Evolutionary conservation across 177 flowering plant species (phyloP), one percentile per base, ranked within the genome.

Genomic region (Vitis hybrid): DNA sequence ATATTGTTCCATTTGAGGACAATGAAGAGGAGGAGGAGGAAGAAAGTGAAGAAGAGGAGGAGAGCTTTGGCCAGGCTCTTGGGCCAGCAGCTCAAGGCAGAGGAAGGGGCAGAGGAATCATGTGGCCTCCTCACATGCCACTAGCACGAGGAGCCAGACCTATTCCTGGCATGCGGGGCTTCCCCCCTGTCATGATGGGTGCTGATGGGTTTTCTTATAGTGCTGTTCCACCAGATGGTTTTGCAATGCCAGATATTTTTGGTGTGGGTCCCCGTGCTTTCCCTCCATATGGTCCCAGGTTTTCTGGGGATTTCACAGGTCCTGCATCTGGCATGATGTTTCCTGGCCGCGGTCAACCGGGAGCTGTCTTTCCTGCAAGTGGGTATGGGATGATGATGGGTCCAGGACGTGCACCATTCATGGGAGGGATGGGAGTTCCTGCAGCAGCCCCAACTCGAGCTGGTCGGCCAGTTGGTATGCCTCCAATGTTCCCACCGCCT

Each of bases 331-430:
- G 86, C 55, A 87, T 90, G 97, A 83, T 89, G 84, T 92, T 94
- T 80, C 98, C 72, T 26, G 93, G 91, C 5, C 85, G 97, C 14
- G 94, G 97, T 56, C 95, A 84, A 70, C 89, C 92, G 51, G 90
- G 94, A 45, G 79, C 77, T n/a, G 77, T 82, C 39, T 90, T 90
- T 72, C 90, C 90, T 16, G 68, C 60, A 45, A 87, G 86, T 73
- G 94, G 94, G 49, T 86, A 83, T 76, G 97, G 97, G 74, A 89
- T 93, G 98, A 89, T 90, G 91, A 91, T 90, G 92, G 96, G 97
- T 22, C 87, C 90, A 1, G 96, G 92, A 14, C 85, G 97, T 66
- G 79, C 78, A 22, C 97, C 97, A 18, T 90, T 91, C 76, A 89
- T 93, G 92, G 93, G 94, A 31, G 94, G 90, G 19, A 80, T 86